Evolutionary conservation across 768 basidiomycete species (phyloP).

Genomic region (Suillus luteus): DNA sequence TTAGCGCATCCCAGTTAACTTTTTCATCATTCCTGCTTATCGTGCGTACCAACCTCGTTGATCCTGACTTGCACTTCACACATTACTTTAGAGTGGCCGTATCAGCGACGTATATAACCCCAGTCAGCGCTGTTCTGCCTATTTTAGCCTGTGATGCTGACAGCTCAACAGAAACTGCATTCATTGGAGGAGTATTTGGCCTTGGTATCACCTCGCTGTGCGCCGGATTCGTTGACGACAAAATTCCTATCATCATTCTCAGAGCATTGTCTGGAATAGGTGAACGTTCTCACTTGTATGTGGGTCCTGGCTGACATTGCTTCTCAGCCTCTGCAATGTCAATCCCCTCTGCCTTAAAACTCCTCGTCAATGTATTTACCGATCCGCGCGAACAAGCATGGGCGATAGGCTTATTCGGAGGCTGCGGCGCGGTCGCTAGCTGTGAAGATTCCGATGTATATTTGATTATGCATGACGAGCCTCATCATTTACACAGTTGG

Average conservation of each 20-base stretch:
- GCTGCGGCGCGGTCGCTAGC: constrained; percentile 49
- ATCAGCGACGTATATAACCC: constrained; percentile 43
- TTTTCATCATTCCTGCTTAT: constrained; percentile 44
- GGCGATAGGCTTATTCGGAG: constrained; percentile 49
- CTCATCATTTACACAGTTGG: constrained; percentile 28
- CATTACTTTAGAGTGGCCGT: constrained; percentile 35
- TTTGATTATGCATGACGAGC: neutral
- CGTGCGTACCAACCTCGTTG: neutral
- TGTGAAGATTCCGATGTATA: constrained; percentile 24
- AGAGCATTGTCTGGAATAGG: constrained; percentile 55
- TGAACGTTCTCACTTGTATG: constrained; percentile 18
- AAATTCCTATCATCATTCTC: constrained; percentile 50
- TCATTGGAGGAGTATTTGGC: constrained; percentile 42
- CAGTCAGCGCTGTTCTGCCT: constrained; percentile 29
- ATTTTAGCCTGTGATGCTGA: neutral
- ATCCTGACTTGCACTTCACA: neutral
- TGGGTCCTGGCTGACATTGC: constrained; percentile 10
- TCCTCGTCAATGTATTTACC: constrained; percentile 53
- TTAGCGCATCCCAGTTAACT: constrained; percentile 43
- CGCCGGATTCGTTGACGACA: constrained; percentile 46
- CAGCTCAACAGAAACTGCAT: constrained; percentile 37
- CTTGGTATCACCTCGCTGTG: constrained; percentile 47
- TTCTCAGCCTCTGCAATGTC: constrained; percentile 46
- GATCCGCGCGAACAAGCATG: constrained; percentile 46
- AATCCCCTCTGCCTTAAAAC: constrained; percentile 48